phyloP scores from a whole-genome alignment of 305 asterid genomes.

The Stenogyne calaminthoides region DNA sequence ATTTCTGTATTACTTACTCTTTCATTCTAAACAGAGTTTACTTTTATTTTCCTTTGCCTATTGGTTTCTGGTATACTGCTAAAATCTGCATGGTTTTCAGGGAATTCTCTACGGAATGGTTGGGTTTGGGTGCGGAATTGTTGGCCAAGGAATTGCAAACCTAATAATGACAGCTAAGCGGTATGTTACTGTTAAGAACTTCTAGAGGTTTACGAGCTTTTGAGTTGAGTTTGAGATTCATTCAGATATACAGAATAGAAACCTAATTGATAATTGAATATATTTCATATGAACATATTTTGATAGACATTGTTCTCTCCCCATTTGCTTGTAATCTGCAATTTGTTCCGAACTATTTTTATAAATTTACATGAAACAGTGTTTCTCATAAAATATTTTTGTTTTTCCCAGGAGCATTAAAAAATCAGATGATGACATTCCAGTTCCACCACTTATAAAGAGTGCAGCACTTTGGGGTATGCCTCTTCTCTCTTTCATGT shows the following conservation, averaged over 20 bases:
- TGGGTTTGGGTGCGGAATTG: conserved; percentile 94
- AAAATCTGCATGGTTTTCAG: conserved; percentile 45
- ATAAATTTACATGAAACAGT: neutral
- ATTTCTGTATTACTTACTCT: neutral
- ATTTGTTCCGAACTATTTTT: neutral
- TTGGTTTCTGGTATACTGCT: neutral
- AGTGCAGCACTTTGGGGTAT: conserved; percentile 98
- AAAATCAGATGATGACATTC: conserved; percentile 86
- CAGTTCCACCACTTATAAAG: conserved; percentile 91
- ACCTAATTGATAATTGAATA: neutral
- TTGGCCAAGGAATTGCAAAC: conserved; percentile 99
- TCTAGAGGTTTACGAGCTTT: neutral
- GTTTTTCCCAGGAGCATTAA: conserved; percentile 60
- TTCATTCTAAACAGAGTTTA: neutral
- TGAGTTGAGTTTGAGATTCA: conserved; percentile 20
- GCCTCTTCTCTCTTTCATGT: neutral
- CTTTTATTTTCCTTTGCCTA: neutral
- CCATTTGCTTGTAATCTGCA: neutral
- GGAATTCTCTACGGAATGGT: conserved; percentile 87
- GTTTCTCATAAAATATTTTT: conserved; percentile 22
- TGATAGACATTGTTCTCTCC: neutral
- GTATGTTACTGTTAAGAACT: conserved; percentile 40
- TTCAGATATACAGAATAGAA: neutral
- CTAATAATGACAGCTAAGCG: conserved; percentile 90
- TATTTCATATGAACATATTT: neutral